A percentile compares a stretch with the other conserved stretches of the same genome.
Conservation (phyloP, 495 filamentous ascomycete species). For the Neurospora sp. region DNA sequence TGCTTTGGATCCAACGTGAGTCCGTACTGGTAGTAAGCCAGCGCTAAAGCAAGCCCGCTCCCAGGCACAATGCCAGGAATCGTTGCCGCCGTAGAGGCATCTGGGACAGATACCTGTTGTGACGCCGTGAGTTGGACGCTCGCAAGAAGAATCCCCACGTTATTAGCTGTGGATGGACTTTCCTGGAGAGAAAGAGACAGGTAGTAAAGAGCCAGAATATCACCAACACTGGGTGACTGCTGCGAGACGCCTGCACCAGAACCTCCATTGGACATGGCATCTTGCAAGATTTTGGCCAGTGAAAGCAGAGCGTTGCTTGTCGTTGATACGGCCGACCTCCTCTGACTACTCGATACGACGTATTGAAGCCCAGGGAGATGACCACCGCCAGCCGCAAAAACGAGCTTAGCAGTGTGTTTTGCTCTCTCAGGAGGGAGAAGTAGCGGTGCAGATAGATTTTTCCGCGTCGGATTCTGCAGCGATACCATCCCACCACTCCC, state of each 20-base stretch:
- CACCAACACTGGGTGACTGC: slow-evolving; percentile 66
- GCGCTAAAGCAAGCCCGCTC: slow-evolving; percentile 77
- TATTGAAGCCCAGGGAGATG: slow-evolving; percentile 75
- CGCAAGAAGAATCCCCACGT: slow-evolving; percentile 92
- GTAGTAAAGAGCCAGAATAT: slow-evolving; percentile 94
- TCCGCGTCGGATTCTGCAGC: not conserved
- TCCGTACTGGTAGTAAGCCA: slow-evolving; percentile 93
- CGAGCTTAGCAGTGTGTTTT: slow-evolving; percentile 70
- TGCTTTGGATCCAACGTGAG: slow-evolving; percentile 76
- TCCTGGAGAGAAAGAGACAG: slow-evolving; percentile 89
- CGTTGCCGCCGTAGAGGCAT: slow-evolving; percentile 25
- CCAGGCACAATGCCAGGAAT: slow-evolving; percentile 78
- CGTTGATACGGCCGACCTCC: slow-evolving; percentile 78
- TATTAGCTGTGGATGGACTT: slow-evolving; percentile 96
- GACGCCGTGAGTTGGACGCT: slow-evolving; percentile 74
- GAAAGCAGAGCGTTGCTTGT: slow-evolving; percentile 94
- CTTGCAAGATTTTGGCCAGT: slow-evolving; percentile 95
- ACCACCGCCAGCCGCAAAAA: slow-evolving; percentile 64
- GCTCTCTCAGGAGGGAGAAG: slow-evolving; percentile 78
- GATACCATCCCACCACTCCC: slow-evolving; percentile 3
- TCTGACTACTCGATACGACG: slow-evolving; percentile 60
- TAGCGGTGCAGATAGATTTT: slow-evolving; percentile 36
- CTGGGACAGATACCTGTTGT: slow-evolving; percentile 19
- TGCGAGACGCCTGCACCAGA: slow-evolving; percentile 47
- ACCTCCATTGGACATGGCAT: slow-evolving; percentile 82